phyloP scores from a whole-genome alignment of 352 stramenopile genomes.

The Pythium utonaiense region DNA sequence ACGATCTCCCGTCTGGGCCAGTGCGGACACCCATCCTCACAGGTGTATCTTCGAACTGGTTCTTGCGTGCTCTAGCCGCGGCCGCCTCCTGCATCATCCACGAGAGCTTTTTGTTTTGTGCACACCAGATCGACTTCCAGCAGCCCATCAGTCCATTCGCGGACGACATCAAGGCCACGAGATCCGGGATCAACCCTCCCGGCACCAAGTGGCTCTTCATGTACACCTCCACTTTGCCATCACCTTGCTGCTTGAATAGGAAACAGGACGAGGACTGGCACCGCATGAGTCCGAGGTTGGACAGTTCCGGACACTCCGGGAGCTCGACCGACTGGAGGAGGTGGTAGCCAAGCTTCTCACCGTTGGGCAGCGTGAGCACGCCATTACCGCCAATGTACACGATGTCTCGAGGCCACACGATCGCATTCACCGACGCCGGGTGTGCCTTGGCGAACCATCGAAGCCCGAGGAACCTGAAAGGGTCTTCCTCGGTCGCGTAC shows the following conservation, averaged over 20 bases:
- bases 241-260: conserved; percentile 31
- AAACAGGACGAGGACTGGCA: conserved; percentile 30
- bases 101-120: conserved; percentile 34
- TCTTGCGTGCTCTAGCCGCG: no score
- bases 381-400: conserved; percentile 21
- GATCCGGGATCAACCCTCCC: conserved; percentile 17
- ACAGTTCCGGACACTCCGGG: conserved; percentile 22
- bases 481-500: conserved; percentile 26
- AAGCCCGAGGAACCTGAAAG: conserved; percentile 25
- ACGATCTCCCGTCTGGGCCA: no score
- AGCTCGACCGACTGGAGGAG: conserved; percentile 39
- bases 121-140: conserved; percentile 29
- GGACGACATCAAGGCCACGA: conserved; percentile 22
- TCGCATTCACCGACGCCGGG: conserved; percentile 6
- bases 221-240: conserved; percentile 36
- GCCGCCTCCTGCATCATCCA: conserved; percentile 28
- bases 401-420: conserved; percentile 21
- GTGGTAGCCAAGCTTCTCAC: conserved; percentile 43
- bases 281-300: conserved; percentile 19
- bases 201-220: conserved; percentile 29
- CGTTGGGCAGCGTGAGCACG: conserved; percentile 12
- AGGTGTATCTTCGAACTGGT: no score
- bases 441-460: conserved; percentile 24
- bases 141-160: conserved; percentile 25
- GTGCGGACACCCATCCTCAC: no score